Conservation (phyloP, 805 yeast genomes). For the Scheffersomyces lignosus region DNA sequence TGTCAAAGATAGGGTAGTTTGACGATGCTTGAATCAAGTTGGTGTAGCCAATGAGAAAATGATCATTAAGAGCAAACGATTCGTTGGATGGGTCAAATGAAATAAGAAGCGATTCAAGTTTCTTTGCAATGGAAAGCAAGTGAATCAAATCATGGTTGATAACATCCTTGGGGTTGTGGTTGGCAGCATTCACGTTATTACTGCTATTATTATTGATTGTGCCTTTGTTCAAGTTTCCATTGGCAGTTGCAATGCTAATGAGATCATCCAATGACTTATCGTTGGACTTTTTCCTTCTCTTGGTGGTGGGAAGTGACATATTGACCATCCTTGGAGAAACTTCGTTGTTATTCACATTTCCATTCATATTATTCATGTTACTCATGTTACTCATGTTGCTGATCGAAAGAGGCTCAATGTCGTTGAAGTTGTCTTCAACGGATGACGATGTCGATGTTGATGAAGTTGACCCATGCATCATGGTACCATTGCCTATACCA, state of each 20-base stretch:
- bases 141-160: constrained; percentile 23
- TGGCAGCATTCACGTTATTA: background rate
- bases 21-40: constrained; percentile 14
- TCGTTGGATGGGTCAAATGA: constrained; percentile 13
- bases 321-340: background rate
- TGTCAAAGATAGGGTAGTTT: constrained; percentile 17
- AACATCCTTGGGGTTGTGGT: constrained; percentile 1
- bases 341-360: too few relatives aligned
- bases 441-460: background rate
- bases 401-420: background rate
- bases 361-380: constrained; percentile 4
- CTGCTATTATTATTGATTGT: background rate
- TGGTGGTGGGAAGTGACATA: background rate
- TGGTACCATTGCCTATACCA: background rate
- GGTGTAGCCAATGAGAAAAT: constrained; percentile 34
- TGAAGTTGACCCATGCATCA: constrained; percentile 1
- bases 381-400: constrained; percentile 5
- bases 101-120: constrained; percentile 18
- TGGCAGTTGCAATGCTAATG: background rate
- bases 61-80: constrained; percentile 18
- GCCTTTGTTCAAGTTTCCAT: background rate
- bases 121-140: constrained; percentile 27
- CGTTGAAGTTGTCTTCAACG: constrained; percentile 1
- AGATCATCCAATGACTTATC: background rate
- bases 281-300: background rate